Percentiles rank a stretch among this genome's conserved stretches.
These are phyloP conservation scores for Trametes coccinea DNA, from an alignment of 768 basidiomycete species.

Conservation along the genomic window DNA sequence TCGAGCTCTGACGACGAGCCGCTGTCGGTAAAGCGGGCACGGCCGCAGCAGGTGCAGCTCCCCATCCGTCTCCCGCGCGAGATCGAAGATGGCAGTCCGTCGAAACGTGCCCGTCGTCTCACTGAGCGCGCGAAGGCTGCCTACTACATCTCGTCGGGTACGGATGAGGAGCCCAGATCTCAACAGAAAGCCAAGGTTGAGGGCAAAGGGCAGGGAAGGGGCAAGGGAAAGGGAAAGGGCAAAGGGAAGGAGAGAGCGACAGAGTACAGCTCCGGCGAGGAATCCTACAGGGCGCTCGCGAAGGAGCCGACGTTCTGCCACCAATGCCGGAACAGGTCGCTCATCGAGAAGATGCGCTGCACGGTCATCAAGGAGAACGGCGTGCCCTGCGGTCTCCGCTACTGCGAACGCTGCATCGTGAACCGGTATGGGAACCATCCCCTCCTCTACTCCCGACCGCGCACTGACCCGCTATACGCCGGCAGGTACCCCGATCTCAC, in stretches of 20 bases:
- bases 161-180: not conserved
- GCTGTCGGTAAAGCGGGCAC: not conserved
- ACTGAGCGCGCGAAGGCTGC: slow-evolving; percentile 10
- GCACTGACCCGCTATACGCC: too few species aligned
- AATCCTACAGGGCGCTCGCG: slow-evolving; percentile 5
- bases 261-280: not conserved
- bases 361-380: slow-evolving; percentile 24
- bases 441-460: not conserved
- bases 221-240: slow-evolving; percentile 17
- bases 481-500: slow-evolving; percentile 41
- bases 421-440: slow-evolving; percentile 30
- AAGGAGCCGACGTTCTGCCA: slow-evolving; percentile 34
- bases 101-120: slow-evolving; percentile 13
- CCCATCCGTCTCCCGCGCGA: slow-evolving; percentile 4
- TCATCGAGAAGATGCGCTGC: slow-evolving; percentile 39
- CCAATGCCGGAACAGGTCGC: slow-evolving; percentile 36
- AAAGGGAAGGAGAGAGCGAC: slow-evolving; percentile 12
- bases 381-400: slow-evolving; percentile 34
- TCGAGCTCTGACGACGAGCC: not conserved
- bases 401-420: slow-evolving; percentile 38
- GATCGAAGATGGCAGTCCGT: not conserved
- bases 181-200: not conserved
- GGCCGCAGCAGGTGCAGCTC: not conserved
- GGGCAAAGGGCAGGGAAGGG: slow-evolving; percentile 5
- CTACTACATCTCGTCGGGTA: not conserved